phyloP scores from a whole-genome alignment of 169 alveolate species.

The Amoebophrya sp. region DNA sequence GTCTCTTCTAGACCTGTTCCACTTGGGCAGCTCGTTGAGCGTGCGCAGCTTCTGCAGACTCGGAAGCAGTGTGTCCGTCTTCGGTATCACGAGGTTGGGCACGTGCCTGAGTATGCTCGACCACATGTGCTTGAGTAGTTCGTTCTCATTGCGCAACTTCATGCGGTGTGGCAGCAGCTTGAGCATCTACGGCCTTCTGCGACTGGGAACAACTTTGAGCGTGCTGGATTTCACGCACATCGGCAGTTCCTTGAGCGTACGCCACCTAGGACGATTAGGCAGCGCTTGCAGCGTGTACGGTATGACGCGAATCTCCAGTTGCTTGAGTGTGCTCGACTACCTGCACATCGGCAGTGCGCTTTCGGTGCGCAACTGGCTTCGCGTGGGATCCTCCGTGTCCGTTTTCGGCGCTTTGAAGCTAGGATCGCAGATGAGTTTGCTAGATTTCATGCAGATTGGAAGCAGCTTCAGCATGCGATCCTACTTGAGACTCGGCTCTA shows the following conservation, averaged over 20 bases:
- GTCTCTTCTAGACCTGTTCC: background rate
- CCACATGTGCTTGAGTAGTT: background rate
- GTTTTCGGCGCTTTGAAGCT: background rate
- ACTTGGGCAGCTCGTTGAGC: conserved; percentile 24
- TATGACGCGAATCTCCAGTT: background rate
- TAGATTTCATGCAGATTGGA: conserved; percentile 26
- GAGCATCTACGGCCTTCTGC: background rate
- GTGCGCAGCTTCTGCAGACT: conserved; percentile 9
- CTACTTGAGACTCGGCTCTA: background rate
- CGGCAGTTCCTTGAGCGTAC: conserved; percentile 17
- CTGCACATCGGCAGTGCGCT: background rate
- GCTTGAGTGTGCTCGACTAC: background rate
- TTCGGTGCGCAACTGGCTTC: background rate
- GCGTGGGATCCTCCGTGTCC: background rate
- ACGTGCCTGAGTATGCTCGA: background rate
- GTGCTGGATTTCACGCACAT: background rate
- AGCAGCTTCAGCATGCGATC: background rate
- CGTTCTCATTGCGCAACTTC: conserved; percentile 2
- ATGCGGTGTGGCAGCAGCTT: background rate
- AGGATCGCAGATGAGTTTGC: background rate
- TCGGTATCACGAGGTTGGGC: background rate
- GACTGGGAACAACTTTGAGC: conserved; percentile 20
- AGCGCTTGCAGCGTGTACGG: conserved; percentile 1
- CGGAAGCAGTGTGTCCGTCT: conserved; percentile 15
- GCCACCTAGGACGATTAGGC: background rate